Conservation (phyloP, 345 rosid genomes). For the Eucalyptus pauciflora region DNA sequence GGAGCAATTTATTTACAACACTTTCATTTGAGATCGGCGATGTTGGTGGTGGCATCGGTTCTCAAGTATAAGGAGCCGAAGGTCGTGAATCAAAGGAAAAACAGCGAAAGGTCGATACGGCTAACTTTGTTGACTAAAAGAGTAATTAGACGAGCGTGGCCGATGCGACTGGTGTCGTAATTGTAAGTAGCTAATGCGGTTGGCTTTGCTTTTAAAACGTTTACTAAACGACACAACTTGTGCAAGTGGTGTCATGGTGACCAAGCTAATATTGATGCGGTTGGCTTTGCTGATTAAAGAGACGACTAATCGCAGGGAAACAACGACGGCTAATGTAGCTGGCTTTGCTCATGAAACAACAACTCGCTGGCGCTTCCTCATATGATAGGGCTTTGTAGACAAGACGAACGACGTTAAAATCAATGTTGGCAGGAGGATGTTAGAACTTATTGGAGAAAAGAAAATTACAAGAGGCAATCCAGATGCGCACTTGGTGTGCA, state of each 20-base stretch:
- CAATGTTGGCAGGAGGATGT: neutral
- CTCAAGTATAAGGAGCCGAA: neutral
- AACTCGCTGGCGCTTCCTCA: neutral
- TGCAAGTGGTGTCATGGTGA: neutral
- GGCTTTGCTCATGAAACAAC: neutral
- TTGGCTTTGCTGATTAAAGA: neutral
- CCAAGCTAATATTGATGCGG: neutral
- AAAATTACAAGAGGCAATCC: neutral
- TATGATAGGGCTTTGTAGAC: neutral
- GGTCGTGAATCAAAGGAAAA: neutral
- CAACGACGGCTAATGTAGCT: neutral
- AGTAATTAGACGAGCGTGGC: neutral
- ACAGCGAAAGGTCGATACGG: neutral
- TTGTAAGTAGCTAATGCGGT: neutral
- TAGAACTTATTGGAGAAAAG: neutral
- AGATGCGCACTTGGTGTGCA: neutral
- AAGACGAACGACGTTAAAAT: neutral
- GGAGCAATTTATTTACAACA: neutral
- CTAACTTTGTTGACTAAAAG: neutral
- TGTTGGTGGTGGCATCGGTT: neutral
- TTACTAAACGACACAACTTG: neutral
- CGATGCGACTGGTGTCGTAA: rapidly evolving
- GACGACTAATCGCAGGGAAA: neutral
- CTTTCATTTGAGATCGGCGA: neutral
- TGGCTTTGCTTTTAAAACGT: neutral